Evolutionary conservation across 768 basidiomycete genomes (phyloP).

Genomic region (Multifurca ochricompacta): DNA sequence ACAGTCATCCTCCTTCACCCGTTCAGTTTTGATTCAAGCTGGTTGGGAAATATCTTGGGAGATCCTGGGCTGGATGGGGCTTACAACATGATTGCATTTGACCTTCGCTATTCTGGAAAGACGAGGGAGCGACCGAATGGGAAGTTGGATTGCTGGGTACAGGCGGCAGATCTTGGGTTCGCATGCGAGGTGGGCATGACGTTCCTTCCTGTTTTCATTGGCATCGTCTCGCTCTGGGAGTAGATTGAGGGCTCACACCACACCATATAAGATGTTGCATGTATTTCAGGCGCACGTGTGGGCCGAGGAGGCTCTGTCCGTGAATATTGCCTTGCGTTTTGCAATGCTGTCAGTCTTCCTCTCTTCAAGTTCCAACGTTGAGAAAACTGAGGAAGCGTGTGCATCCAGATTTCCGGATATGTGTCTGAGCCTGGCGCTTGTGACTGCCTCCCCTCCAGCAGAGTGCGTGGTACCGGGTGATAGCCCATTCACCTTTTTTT

Average conservation of each 20-base stretch:
- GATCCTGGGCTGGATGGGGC: conserved; percentile 50
- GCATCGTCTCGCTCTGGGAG: background rate
- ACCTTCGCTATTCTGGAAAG: conserved; percentile 56
- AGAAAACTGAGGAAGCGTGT: too few relatives aligned
- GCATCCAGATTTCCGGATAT: conserved; percentile 60
- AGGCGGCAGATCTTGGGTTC: conserved; percentile 68
- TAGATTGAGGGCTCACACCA: background rate
- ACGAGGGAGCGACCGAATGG: conserved; percentile 46
- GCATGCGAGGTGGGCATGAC: conserved; percentile 46
- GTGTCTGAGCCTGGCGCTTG: conserved; percentile 58
- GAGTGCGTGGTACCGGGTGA: conserved; percentile 47
- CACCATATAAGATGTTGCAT: conserved; percentile 40
- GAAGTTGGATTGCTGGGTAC: conserved; percentile 66
- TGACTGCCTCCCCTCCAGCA: conserved; percentile 57
- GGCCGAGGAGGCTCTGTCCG: conserved; percentile 30
- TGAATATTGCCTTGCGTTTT: conserved; percentile 55
- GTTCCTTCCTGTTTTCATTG: background rate
- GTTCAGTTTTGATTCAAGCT: conserved; percentile 57
- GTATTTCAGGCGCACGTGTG: conserved; percentile 66
- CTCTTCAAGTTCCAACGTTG: too few relatives aligned
- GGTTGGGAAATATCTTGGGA: conserved; percentile 58
- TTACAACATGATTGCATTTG: conserved; percentile 72
- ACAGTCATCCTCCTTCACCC: conserved; percentile 65
- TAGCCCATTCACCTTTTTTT: background rate
- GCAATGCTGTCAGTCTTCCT: conserved; percentile 45